Conservation (phyloP, 2,329 filamentous ascomycete species). For the Teratosphaeria epicoccoides region DNA sequence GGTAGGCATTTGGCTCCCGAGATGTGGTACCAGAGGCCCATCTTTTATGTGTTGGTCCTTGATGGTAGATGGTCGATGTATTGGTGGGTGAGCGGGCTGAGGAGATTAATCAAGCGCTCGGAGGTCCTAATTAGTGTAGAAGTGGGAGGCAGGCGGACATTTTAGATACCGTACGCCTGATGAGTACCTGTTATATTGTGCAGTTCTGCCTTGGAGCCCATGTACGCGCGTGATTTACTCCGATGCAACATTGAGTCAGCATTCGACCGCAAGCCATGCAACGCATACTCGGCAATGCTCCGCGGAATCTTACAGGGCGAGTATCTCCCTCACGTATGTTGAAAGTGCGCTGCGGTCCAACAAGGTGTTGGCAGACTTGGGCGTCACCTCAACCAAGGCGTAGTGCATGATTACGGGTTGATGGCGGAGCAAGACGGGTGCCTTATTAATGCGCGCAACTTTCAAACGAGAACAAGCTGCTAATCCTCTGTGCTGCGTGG, state of each 20-base stretch:
- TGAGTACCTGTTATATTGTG: too few relatives aligned
- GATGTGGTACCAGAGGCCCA: constrained; percentile 38
- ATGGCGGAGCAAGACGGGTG: neutral
- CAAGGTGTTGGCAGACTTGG: too few relatives aligned
- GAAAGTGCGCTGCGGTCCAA: too few relatives aligned
- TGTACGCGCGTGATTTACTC: neutral
- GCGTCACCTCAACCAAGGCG: too few relatives aligned
- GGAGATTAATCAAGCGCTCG: neutral
- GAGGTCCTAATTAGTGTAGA: neutral
- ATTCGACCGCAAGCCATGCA: too few relatives aligned
- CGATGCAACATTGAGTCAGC: neutral
- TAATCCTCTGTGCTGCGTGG: too few relatives aligned
- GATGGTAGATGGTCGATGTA: neutral
- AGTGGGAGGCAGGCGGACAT: too few relatives aligned
- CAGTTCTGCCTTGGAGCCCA: neutral
- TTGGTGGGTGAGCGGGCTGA: neutral
- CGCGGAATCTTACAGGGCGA: neutral
- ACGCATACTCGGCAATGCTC: neutral
- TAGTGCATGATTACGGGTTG: neutral
- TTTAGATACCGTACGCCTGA: too few relatives aligned
- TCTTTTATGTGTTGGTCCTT: neutral
- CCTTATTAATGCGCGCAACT: neutral
- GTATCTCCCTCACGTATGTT: neutral
- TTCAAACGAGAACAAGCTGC: too few relatives aligned
- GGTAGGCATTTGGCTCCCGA: constrained; percentile 72